Evolutionary conservation across 1,139 yeast species (phyloP).

Genomic region (Hansenula lynferdii): DNA sequence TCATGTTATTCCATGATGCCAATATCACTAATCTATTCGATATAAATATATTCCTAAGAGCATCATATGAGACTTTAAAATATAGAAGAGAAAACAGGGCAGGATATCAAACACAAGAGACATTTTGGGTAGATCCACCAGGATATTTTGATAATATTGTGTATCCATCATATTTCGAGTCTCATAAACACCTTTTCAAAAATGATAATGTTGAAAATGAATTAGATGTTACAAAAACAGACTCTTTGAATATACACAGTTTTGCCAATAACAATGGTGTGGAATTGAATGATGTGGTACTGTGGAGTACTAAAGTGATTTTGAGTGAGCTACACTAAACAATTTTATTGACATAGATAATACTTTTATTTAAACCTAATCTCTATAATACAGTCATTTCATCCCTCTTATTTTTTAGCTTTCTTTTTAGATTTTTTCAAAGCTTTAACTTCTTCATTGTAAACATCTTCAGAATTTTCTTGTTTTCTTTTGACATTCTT

Average conservation of each 20-base stretch:
- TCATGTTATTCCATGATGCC: constrained; percentile 68
- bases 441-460: constrained; percentile 70
- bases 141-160: constrained; percentile 80
- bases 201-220: constrained; percentile 41
- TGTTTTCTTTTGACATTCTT: constrained; percentile 52
- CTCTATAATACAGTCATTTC: too few species aligned
- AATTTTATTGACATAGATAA: too few species aligned
- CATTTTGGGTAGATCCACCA: constrained; percentile 94
- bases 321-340: too few species aligned
- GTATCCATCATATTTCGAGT: constrained; percentile 72
- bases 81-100: constrained; percentile 61
- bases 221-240: constrained; percentile 18
- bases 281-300: too few species aligned
- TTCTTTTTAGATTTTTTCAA: constrained; percentile 46
- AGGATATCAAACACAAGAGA: constrained; percentile 80
- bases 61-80: constrained; percentile 58
- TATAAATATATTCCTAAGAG: constrained; percentile 58
- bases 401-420: constrained; percentile 16
- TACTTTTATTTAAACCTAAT: too few species aligned
- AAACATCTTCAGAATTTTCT: constrained; percentile 69
- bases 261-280: constrained; percentile 26
- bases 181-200: constrained; percentile 59
- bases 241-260: constrained; percentile 18
- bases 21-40: constrained; percentile 42
- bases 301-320: too few species aligned